Conservation (phyloP, 2,329 filamentous ascomycete species). For the Cladosporium colombiae region DNA sequence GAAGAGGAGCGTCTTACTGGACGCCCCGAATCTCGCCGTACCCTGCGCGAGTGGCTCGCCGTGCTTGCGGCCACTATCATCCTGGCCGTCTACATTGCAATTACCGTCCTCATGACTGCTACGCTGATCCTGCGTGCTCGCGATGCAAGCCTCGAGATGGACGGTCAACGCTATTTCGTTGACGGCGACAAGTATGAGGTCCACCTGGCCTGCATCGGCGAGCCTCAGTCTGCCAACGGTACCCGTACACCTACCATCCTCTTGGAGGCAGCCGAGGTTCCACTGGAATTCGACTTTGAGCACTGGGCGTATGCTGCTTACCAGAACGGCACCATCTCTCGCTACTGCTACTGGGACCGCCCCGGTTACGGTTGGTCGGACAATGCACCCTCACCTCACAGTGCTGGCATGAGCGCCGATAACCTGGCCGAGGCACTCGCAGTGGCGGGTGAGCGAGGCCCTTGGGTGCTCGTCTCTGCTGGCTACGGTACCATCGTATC, state of each 20-base stretch:
- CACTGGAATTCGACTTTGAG: conserved; percentile 77
- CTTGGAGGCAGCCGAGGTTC: conserved; percentile 78
- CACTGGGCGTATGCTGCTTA: conserved; percentile 75
- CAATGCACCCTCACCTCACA: conserved; percentile 89
- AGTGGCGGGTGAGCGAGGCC: conserved; percentile 76
- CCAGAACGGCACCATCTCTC: conserved; percentile 75
- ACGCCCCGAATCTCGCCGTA: conserved; percentile 79
- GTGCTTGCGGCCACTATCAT: conserved; percentile 74
- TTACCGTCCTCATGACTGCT: conserved; percentile 73
- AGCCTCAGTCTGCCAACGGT: conserved; percentile 55
- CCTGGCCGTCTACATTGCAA: conserved; percentile 67
- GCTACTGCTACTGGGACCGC: conserved; percentile 95
- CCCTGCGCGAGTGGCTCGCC: conserved; percentile 78
- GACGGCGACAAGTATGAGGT: conserved; percentile 83
- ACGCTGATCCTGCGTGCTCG: conserved; percentile 78
- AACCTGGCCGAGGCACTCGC: conserved; percentile 84
- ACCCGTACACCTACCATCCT: conserved; percentile 73
- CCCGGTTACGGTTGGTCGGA: conserved; percentile 88
- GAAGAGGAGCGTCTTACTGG: conserved; percentile 93
- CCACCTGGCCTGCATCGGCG: conserved; percentile 83
- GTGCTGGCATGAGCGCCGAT: conserved; percentile 88
- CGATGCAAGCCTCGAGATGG: conserved; percentile 71
- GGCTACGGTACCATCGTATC: conserved; percentile 87
- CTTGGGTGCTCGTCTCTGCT: conserved; percentile 84
- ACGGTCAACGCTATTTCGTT: conserved; percentile 76